Base-by-base conservation (phyloP, 345 rosid genomes). In the Moringa oleifera region DNA sequence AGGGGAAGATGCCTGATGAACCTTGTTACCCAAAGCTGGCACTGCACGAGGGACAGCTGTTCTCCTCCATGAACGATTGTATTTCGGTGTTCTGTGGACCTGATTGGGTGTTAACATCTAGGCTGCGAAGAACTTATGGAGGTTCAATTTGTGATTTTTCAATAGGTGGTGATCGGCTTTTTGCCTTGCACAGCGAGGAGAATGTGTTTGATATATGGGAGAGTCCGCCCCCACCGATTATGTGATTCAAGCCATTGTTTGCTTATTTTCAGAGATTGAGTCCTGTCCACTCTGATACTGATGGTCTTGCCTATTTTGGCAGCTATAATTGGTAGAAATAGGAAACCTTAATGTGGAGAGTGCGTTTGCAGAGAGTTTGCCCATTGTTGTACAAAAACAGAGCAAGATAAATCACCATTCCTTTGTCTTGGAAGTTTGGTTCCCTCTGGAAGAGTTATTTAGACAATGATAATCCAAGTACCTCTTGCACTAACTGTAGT, bases 121-220 rank as follows among this genome's bases (percentile, higher is more conserved):
- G 97, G 79, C 83, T 93, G 18, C 73, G 85, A 52, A 75, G 82
- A 67, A 75, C 88, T 37, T 70, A 83, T 57, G 98, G 97, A 31
- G 96, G 89, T 25, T 90, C 98, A 0, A 90, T 90, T 2, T 93
- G 97, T 6, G 97, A 93, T 78, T 90, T 93, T 53, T 86, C 96
- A 0, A 90, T 93, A 16, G 94, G 95, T 0, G 97, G 98, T 2
- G 96, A 90, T 62, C 75, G 97, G 22, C 84, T 93, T 59, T 93
- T 93, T 64, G 96, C 97, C 1, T 89, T 93, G 54, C 96, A 88
- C 51, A 88, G 93, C 1, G 96, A 94, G 67, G 96, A 88, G 55
- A 94, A 94, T 73, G 96, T 94, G 67, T 88, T 94, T 55, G 97
- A 94, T 63, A 69, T 89, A 2, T 94, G 99, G 99, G 97, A 94